Evolutionary conservation across 2,329 filamentous ascomycete species (phyloP).

Genomic region (Pestalotiopsis sp.): DNA sequence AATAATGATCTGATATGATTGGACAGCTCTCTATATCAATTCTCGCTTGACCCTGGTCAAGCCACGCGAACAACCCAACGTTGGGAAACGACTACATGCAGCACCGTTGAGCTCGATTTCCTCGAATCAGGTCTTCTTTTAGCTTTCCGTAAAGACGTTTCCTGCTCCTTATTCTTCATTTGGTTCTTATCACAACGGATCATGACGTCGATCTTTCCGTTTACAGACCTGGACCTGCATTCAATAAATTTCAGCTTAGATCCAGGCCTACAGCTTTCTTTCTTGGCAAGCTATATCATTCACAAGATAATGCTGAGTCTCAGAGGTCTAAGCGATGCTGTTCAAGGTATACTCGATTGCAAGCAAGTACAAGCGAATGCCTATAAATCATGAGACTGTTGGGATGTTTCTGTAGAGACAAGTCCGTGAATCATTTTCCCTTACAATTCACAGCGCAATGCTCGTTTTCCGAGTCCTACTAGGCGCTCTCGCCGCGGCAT

Average conservation of each 20-base stretch:
- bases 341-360: neutral
- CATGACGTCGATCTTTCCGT: constrained; percentile 6
- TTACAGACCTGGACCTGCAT: neutral
- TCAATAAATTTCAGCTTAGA: constrained; percentile 11
- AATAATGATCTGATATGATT: neutral
- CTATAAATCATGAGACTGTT: neutral
- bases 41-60: neutral
- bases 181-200: neutral
- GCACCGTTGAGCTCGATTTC: neutral
- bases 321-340: neutral
- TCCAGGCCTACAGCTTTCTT: neutral
- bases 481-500: constrained; percentile 17
- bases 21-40: neutral
- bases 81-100: neutral
- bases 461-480: neutral
- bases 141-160: neutral
- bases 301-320: neutral
- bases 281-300: neutral
- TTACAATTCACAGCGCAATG: neutral
- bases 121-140: neutral
- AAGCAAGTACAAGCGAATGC: neutral
- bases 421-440: neutral
- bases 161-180: neutral
- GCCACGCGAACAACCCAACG: neutral
- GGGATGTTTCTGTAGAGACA: neutral